A percentile compares a stretch with the other conserved stretches of the same genome.
Evolutionary conservation across 495 filamentous ascomycete species (phyloP).

Genomic region (Neohortaea acidophila): DNA sequence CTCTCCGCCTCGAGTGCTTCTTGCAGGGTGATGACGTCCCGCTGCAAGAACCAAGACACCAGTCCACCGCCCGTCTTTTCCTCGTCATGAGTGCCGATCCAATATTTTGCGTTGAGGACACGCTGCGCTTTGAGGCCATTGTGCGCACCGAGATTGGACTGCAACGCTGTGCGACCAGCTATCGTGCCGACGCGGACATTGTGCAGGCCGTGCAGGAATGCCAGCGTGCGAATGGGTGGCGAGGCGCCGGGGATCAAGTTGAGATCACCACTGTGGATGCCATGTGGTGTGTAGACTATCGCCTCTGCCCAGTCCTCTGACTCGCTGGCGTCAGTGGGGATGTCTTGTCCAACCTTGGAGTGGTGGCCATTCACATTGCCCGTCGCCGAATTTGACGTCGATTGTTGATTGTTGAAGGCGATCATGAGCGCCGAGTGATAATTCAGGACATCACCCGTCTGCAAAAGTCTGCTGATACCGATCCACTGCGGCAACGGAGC

Average conservation of each 20-base stretch:
- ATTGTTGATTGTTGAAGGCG: slow-evolving; percentile 25
- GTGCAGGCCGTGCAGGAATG: slow-evolving; percentile 41
- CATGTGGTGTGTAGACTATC: slow-evolving; percentile 44
- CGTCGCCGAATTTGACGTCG: background rate
- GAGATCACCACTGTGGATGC: slow-evolving; percentile 30
- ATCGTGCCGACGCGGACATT: slow-evolving; percentile 31
- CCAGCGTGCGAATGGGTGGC: slow-evolving; percentile 32
- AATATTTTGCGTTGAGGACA: slow-evolving; percentile 35
- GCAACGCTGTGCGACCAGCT: slow-evolving; percentile 20
- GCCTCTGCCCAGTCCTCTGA: slow-evolving; percentile 26
- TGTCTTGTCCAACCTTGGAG: background rate
- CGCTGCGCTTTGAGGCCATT: slow-evolving; percentile 37
- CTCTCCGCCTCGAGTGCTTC: slow-evolving; percentile 32
- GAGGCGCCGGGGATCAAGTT: slow-evolving; percentile 22
- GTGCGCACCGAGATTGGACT: slow-evolving; percentile 40
- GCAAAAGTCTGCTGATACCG: slow-evolving; percentile 31
- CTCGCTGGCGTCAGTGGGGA: slow-evolving; percentile 7
- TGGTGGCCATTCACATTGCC: background rate
- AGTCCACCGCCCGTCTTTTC: slow-evolving; percentile 38
- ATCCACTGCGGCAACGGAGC: slow-evolving; percentile 37
- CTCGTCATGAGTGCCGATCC: slow-evolving; percentile 45
- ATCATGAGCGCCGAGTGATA: slow-evolving; percentile 41
- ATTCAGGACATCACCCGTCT: slow-evolving; percentile 31
- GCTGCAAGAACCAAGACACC: slow-evolving; percentile 32
- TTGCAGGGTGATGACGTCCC: slow-evolving; percentile 30